Base-by-base conservation (phyloP, 805 yeast genomes). In the Yarrowia divulgata region DNA sequence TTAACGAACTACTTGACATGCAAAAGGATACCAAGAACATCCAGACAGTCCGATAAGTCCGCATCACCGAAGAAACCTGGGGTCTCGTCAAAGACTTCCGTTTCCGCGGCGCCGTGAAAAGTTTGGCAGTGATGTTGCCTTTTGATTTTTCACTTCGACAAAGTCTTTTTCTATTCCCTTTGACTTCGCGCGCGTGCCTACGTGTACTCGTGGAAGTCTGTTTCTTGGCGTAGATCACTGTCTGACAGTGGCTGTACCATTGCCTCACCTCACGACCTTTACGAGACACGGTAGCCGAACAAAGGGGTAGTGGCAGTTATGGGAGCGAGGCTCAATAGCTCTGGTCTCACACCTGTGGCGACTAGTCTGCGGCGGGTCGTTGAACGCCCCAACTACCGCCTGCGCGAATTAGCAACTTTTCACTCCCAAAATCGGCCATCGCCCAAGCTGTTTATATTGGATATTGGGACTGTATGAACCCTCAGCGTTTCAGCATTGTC, bases 151-250 rank as follows among this genome's bases (percentile, higher is more conserved):
- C 32, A 23, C 39, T 40, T 57, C 16, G 23, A 29, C 39, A 40
- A 54, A 37, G 16, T 14, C 57, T 29, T 10, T 52, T 52, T 34
- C 18, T n/a, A 18, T 52, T 18, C 3, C 14, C 16, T 52, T 54
- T 54, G 34, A 37, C 58, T 54, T 52, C 45, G 18, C 43, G 29
- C n/a, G 60, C 46, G 63, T 40, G 34, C 63, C 37, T 29, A 40
- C 39, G n/a, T 40, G 23, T 57, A 57, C 63, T 3, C 29, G 1
- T 5, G 12, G 29, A 29, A 57, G 63, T 42, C 39, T 57, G 63
- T 40, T 40, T 39, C 4, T 12, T 29, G 48, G 63, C 63, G 63
- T 57, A 57, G 63, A 57, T 57, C 48, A 57, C 37, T 57, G 63
- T 16, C 63, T 42, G 63, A 16, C 34, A 35, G 60, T 19, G 60